Conservation (phyloP, 164 flowering plant genomes). For the Dillenia suffruticosa region DNA sequence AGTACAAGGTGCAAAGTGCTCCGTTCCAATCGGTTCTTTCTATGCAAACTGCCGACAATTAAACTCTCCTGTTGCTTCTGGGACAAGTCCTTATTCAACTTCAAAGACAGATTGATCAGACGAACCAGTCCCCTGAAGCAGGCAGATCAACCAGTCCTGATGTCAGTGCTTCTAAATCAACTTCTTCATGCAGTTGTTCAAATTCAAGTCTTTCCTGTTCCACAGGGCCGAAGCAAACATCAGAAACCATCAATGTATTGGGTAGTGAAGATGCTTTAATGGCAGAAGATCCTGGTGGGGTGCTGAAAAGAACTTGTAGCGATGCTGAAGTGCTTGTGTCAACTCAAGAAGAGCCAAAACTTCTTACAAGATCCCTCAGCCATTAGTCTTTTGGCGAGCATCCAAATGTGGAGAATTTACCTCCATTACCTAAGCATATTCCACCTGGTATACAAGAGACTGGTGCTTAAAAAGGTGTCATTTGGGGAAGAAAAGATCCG, state of each 20-base stretch:
- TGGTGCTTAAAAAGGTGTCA: conserved; percentile 40
- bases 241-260: conserved; percentile 8
- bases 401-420: conserved; percentile 23
- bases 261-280: conserved; percentile 23
- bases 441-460: conserved; percentile 14
- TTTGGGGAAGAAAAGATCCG: conserved; percentile 67
- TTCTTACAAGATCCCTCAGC: conserved; percentile 48
- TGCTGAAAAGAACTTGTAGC: conserved; percentile 45
- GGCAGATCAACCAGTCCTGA: conserved; percentile 18
- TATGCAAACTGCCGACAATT: conserved; percentile 65
- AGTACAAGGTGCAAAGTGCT: conserved; percentile 70
- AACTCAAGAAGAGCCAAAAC: conserved; percentile 31
- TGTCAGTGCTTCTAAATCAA: conserved; percentile 36
- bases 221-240: conserved; percentile 25
- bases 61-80: conserved; percentile 44
- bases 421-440: conserved; percentile 24
- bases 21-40: conserved; percentile 58
- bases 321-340: conserved; percentile 37
- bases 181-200: conserved; percentile 66
- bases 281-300: conserved; percentile 25
- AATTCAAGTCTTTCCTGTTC: conserved; percentile 53
- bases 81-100: conserved; percentile 26
- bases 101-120: conserved; percentile 16
- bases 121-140: conserved; percentile 22
- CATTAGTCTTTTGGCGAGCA: conserved; percentile 33